phyloP scores from a whole-genome alignment of 2,329 filamentous ascomycete genomes.

The Sarocladium kiliense region DNA sequence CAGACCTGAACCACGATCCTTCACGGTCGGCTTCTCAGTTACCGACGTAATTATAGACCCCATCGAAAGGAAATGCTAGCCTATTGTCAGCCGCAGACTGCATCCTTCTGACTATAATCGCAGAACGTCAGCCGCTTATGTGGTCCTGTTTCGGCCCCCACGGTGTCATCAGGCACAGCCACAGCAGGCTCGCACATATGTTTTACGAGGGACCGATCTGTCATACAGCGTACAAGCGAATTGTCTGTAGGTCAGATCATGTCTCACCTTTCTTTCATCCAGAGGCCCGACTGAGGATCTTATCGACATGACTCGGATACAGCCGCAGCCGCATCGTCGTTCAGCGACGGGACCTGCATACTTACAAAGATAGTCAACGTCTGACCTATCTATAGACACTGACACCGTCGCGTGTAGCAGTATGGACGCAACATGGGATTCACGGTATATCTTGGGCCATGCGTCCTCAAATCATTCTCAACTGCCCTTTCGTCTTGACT shows the following conservation, averaged over 20 bases:
- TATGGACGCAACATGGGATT: not conserved
- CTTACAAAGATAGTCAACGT: not conserved
- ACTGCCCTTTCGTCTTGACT: not conserved
- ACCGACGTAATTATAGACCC: not conserved
- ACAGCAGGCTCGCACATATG: not conserved
- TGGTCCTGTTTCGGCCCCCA: not conserved
- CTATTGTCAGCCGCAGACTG: not conserved
- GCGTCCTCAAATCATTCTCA: not conserved
- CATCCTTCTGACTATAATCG: not conserved
- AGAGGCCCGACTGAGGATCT: too few species aligned
- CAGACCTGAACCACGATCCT: too few species aligned
- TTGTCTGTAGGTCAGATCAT: too few species aligned
- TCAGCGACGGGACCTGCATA: not conserved
- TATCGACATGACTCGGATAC: not conserved
- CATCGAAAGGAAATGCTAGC: not conserved
- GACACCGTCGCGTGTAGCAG: not conserved
- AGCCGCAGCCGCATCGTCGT: not conserved
- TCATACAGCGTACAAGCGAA: too few species aligned
- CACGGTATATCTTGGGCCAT: not conserved
- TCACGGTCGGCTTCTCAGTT: not conserved
- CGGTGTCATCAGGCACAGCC: not conserved
- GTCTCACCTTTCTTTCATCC: too few species aligned
- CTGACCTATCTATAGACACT: not conserved
- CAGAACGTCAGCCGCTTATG: not conserved
- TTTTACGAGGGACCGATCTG: not conserved